A percentile compares a stretch with the other conserved stretches of the same genome.
phyloP scores from a whole-genome alignment of 129 eudicot genomes.

The Glebionis coronaria region DNA sequence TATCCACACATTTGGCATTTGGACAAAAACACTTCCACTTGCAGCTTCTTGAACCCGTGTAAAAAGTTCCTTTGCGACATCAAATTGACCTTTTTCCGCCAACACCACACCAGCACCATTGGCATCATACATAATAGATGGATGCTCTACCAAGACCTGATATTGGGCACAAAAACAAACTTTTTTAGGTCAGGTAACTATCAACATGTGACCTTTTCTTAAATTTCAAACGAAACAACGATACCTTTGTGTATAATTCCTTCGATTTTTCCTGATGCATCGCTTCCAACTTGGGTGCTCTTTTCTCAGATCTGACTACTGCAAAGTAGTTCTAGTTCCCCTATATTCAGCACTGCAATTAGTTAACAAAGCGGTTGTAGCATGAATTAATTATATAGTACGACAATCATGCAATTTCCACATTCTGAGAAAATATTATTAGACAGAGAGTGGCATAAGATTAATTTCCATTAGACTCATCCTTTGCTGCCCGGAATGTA shows the following conservation, averaged over 20 bases:
- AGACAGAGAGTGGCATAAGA: conserved; percentile 91
- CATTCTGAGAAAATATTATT: conserved; percentile 33
- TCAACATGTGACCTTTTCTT: background rate
- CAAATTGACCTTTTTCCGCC: conserved; percentile 98
- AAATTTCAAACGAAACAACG: background rate
- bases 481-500: conserved; percentile 90
- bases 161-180: no score
- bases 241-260: no score
- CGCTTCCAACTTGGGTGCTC: no score
- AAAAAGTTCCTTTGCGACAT: conserved; percentile 85
- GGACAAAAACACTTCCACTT: conserved; percentile 83
- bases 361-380: background rate
- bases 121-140: conserved; percentile 90
- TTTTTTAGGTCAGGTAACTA: background rate
- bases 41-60: conserved; percentile 99
- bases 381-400: background rate
- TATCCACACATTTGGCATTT: conserved; percentile 99
- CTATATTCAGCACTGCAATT: conserved; percentile 41
- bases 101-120: conserved; percentile 94
- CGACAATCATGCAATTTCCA: no score
- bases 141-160: no score
- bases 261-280: no score
- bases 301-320: no score
- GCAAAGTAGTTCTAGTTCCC: no score
- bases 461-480: conserved; percentile 76